These are phyloP conservation scores for Pythium phragmiticola DNA, from an alignment of 352 stramenopile genomes.

Conservation along the genomic window DNA sequence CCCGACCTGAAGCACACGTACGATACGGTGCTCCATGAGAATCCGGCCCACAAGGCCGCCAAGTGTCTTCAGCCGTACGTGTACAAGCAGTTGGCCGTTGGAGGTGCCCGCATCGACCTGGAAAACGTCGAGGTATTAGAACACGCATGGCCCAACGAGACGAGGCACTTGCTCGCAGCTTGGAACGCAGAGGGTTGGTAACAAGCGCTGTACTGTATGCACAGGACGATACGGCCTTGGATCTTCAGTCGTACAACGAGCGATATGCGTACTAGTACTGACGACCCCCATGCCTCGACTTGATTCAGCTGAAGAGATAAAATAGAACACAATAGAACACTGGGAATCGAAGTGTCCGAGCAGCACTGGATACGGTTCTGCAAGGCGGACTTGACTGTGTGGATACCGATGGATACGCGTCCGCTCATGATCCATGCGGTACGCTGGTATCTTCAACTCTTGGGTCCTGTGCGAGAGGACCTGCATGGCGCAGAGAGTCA, in stretches of 20 bases:
- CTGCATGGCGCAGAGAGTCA: no score
- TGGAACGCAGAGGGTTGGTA: background rate
- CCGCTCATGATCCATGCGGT: no score
- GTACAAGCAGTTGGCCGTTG: constrained; percentile 36
- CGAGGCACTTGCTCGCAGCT: background rate
- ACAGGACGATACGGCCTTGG: constrained; percentile 9
- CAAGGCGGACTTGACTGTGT: no score
- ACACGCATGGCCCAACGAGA: background rate
- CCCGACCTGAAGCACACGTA: constrained; percentile 38
- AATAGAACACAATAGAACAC: no score
- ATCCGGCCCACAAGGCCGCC: constrained; percentile 55
- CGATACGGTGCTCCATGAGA: constrained; percentile 50
- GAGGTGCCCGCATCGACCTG: constrained; percentile 42
- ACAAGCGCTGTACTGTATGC: background rate
- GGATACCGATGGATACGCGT: no score
- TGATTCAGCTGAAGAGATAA: no score
- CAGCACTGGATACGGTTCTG: no score
- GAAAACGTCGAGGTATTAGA: constrained; percentile 57
- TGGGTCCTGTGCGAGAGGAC: no score
- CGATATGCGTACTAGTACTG: background rate
- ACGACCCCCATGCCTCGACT: no score
- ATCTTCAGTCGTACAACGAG: constrained; percentile 8
- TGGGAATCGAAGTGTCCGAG: no score
- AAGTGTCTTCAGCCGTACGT: constrained; percentile 45
- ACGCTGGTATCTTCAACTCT: no score